A percentile compares a stretch with the other conserved stretches of the same genome.
Conservation (phyloP, 2,329 filamentous ascomycete genomes). For the Lithohypha guttulata region DNA sequence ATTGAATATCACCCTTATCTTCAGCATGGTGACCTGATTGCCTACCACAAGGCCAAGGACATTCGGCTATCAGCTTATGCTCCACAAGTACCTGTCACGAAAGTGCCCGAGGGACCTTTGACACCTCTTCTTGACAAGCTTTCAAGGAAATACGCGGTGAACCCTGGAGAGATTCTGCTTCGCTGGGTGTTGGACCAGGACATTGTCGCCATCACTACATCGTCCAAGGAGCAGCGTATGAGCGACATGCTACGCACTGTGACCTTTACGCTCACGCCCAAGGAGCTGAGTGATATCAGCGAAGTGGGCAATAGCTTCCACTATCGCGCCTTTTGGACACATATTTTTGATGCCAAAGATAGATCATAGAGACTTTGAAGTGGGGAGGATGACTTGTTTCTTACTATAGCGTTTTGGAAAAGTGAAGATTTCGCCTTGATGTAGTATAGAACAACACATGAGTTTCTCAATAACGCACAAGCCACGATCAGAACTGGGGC, state of each 20-base stretch:
- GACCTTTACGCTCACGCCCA: conserved; percentile 49
- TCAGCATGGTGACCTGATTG: conserved; percentile 33
- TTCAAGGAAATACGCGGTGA: conserved; percentile 52
- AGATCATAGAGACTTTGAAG: conserved; percentile 13
- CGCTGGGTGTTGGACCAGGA: conserved; percentile 54
- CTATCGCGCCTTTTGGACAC: conserved; percentile 42
- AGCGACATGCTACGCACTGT: conserved; percentile 46
- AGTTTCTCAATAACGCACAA: too few species aligned
- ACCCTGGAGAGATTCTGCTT: conserved; percentile 45
- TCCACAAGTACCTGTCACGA: conserved; percentile 41
- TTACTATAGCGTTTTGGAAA: too few species aligned
- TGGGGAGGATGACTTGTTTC: too few species aligned
- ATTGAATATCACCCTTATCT: conserved; percentile 39
- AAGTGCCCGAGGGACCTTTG: conserved; percentile 44
- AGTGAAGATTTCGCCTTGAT: too few species aligned
- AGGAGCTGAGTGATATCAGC: conserved; percentile 46
- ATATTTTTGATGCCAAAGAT: conserved; percentile 38
- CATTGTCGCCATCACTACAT: conserved; percentile 49
- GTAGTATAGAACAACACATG: too few species aligned
- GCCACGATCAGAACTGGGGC: too few species aligned
- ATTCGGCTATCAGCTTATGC: conserved; percentile 34
- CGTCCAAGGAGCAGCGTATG: conserved; percentile 48
- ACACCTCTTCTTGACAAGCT: conserved; percentile 42
- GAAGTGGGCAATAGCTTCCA: conserved; percentile 40
- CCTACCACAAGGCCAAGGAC: conserved; percentile 31